Percentiles rank a stretch among this genome's conserved stretches.
phyloP scores from a whole-genome alignment of 2,329 filamentous ascomycete species.

The Colletotrichum costaricense region DNA sequence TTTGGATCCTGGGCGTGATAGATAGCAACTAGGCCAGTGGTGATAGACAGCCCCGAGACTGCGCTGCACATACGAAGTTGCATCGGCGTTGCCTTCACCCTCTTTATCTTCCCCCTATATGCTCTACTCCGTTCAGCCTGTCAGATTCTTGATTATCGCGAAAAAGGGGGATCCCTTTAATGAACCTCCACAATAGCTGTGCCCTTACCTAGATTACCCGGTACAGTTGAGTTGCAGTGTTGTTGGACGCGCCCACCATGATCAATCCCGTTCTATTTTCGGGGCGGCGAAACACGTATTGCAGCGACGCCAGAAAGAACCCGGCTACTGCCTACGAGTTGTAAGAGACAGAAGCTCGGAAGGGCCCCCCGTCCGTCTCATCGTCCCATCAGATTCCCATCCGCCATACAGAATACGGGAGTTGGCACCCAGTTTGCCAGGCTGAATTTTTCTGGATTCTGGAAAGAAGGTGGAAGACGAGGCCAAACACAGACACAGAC shows the following conservation, averaged over 20 bases:
- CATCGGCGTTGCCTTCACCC: slow-evolving; percentile 2
- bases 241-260: slow-evolving; percentile 1
- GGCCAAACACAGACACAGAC: slow-evolving; percentile 11
- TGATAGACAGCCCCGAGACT: not conserved
- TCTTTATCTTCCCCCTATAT: slow-evolving; percentile 30
- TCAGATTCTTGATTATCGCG: slow-evolving; percentile 7
- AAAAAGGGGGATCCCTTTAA: slow-evolving; percentile 31
- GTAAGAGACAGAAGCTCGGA: slow-evolving; percentile 10
- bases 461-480: not conserved
- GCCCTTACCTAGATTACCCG: not conserved
- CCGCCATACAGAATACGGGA: not conserved
- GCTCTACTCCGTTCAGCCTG: not conserved
- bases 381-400: slow-evolving; percentile 27
- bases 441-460: not conserved
- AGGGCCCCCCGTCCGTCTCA: slow-evolving; percentile 26
- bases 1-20: not conserved
- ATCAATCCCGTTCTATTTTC: slow-evolving; percentile 32
- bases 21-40: not conserved
- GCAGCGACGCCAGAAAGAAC: slow-evolving; percentile 15
- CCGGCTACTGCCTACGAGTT: slow-evolving; percentile 11
- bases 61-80: not conserved
- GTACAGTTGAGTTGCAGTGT: no score
- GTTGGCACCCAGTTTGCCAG: not conserved
- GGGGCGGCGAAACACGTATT: slow-evolving; percentile 32
- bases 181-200: slow-evolving; percentile 26